Evolutionary conservation across 2,329 filamentous ascomycete genomes (phyloP), one percentile per base, ranked within the genome.

Genomic region (Aschersonia sp.): DNA sequence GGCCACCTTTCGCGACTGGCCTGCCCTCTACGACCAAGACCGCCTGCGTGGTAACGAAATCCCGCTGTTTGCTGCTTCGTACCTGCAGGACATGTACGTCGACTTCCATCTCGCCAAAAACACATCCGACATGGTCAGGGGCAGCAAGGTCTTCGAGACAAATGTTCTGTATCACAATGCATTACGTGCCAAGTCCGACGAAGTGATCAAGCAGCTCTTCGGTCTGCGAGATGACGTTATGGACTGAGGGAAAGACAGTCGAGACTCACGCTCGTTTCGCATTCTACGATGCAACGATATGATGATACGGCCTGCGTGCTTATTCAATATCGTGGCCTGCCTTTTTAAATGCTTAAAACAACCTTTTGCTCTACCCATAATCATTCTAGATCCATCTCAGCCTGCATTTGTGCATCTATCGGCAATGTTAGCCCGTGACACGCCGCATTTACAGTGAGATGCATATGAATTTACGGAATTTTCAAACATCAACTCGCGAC

Each of bases 81-180:
- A 85, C 56, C 63, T 87, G 4, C 84, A 95, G 52, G 89, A 95
- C 60, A 92, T 96, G 85, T 96, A 94, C 58, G 89, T 97, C 31
- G 85, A 94, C 58, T 85, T 78, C 55, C 78, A 78, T 5, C 68
- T 89, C 48, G 84, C 85, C 6, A 74, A 77, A 56, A 78, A 84
- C 55, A 94, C 88, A 12, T 87, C 86, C 7, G 68, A 68, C 41
- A 76, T 81, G 58, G 85, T 96, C 60, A 83, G 78, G 60, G 82
- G 80, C 1, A 83, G 79, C 60, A 89, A 87, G 67, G 80, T 86
- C 41, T 92, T 84, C 56, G 78, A 92, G 59, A 95, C 88, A 40
- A 96, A 95, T 61, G 72, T 75, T 30, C 78, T 94, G 73, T 92
- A 92, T 59, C 91, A 97, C 64, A 84, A 92, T 59, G 91, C 85